A percentile compares a stretch with the other conserved stretches of the same genome.
phyloP scores from a whole-genome alignment of 169 alveolate species.

The Toxoplasma gondii region DNA sequence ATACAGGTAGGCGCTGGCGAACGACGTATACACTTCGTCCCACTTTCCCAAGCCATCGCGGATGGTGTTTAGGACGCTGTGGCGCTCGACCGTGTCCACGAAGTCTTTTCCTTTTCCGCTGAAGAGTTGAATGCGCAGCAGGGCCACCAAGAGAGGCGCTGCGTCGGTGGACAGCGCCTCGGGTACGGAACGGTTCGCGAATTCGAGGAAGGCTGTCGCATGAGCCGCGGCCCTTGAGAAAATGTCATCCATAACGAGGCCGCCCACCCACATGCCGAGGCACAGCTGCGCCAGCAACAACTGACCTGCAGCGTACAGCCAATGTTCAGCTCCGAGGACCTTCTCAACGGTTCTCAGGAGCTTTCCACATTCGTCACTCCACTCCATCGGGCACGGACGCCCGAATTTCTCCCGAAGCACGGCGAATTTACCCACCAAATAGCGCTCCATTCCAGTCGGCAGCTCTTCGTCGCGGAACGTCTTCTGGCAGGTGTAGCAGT shows the following conservation, averaged over 20 bases:
- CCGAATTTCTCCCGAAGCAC: constrained; percentile 50
- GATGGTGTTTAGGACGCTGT: constrained; percentile 44
- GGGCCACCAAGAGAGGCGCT: constrained; percentile 61
- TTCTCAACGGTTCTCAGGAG: constrained; percentile 49
- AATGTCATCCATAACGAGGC: constrained; percentile 47
- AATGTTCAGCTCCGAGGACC: constrained; percentile 59
- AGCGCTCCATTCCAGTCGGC: constrained; percentile 59
- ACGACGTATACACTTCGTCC: constrained; percentile 57
- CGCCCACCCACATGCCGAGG: constrained; percentile 67
- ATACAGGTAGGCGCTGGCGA: constrained; percentile 48
- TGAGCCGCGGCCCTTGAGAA: constrained; percentile 51
- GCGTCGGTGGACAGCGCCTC: constrained; percentile 60
- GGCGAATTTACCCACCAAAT: constrained; percentile 42
- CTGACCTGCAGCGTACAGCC: constrained; percentile 64
- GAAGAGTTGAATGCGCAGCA: constrained; percentile 56
- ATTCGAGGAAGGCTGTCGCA: constrained; percentile 41
- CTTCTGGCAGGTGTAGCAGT: constrained; percentile 47
- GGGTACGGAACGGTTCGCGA: background rate
- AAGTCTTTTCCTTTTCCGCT: constrained; percentile 52
- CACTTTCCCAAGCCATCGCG: constrained; percentile 54
- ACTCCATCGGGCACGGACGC: constrained; percentile 49
- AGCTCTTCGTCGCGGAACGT: constrained; percentile 63
- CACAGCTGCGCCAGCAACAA: constrained; percentile 61
- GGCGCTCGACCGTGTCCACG: constrained; percentile 39
- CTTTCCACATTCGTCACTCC: constrained; percentile 56